A percentile compares a stretch with the other conserved stretches of the same genome.
Evolutionary conservation across 441 rosid genomes (phyloP).

Genomic region (Mallotus repandus): DNA sequence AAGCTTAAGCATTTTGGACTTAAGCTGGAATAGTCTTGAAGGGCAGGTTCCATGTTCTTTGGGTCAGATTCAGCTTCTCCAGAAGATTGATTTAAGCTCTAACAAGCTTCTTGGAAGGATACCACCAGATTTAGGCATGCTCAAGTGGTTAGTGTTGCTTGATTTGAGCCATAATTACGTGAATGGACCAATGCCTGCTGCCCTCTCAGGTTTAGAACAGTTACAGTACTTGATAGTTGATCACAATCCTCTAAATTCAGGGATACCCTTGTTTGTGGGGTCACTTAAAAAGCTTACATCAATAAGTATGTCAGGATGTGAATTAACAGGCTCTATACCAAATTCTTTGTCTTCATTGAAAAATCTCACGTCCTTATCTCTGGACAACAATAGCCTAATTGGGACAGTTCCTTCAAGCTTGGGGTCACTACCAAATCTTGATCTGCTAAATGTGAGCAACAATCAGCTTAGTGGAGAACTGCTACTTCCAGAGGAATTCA

Average conservation of each 20-base stretch:
- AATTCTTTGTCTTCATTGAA: conserved; percentile 32
- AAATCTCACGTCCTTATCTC: conserved; percentile 36
- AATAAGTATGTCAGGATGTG: conserved; percentile 44
- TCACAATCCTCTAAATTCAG: conserved; percentile 40
- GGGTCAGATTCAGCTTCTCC: conserved; percentile 40
- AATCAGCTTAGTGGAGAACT: conserved; percentile 42
- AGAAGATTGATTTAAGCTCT: conserved; percentile 39
- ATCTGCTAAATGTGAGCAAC: conserved; percentile 40
- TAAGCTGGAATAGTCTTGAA: conserved; percentile 38
- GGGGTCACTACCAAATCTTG: conserved; percentile 38
- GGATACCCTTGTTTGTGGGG: conserved; percentile 31
- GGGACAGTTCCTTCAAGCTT: conserved; percentile 40
- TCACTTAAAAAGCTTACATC: conserved; percentile 31
- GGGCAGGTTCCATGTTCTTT: conserved; percentile 35
- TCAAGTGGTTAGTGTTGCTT: conserved; percentile 42
- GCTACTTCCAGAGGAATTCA: conserved; percentile 31
- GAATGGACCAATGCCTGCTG: conserved; percentile 43
- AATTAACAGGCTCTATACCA: conserved; percentile 36
- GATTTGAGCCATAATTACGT: conserved; percentile 43
- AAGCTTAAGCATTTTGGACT: conserved; percentile 39
- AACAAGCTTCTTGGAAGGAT: conserved; percentile 37
- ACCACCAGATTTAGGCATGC: conserved; percentile 32
- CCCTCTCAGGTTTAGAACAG: conserved; percentile 37
- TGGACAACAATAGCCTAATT: conserved; percentile 37
- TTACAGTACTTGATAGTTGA: conserved; percentile 37